These are phyloP conservation scores for Gelatoporia subvermispora DNA, from an alignment of 768 basidiomycete genomes.

Conservation along the genomic window DNA sequence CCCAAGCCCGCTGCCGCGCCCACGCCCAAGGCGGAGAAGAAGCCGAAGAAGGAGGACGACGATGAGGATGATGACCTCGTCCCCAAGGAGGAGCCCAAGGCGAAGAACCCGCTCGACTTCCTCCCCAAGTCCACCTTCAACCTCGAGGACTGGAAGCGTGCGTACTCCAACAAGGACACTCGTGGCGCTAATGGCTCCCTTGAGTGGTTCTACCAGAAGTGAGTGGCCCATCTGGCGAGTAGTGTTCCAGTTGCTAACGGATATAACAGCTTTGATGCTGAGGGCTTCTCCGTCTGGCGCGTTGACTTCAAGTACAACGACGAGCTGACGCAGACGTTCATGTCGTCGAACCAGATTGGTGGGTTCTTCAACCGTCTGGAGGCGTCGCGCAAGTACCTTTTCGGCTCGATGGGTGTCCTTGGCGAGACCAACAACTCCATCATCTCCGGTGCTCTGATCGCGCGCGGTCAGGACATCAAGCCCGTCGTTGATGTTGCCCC, in stretches of 20 bases:
- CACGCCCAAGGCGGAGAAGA: slow-evolving; percentile 33
- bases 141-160: slow-evolving; percentile 95
- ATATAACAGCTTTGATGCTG: slow-evolving; percentile 66
- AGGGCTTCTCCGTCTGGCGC: slow-evolving; percentile 87
- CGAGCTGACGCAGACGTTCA: slow-evolving; percentile 89
- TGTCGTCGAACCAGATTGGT: slow-evolving; percentile 90
- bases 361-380: slow-evolving; percentile 99
- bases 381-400: slow-evolving; percentile 94
- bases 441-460: slow-evolving; percentile 79
- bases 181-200: slow-evolving; percentile 74
- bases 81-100: slow-evolving; percentile 74
- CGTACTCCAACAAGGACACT: slow-evolving; percentile 98
- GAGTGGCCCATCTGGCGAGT: slow-evolving; percentile 23
- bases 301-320: slow-evolving; percentile 97
- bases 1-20: slow-evolving; percentile 24
- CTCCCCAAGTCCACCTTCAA: slow-evolving; percentile 86
- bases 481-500: slow-evolving; percentile 78
- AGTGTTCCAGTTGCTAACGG: slow-evolving; percentile 2
- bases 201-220: slow-evolving; percentile 98
- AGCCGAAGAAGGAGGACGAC: slow-evolving; percentile 47
- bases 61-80: slow-evolving; percentile 72
- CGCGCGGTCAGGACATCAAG: slow-evolving; percentile 71
- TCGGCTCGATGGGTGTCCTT: slow-evolving; percentile 89
- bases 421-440: slow-evolving; percentile 73
- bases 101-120: slow-evolving; percentile 90